Conservation (phyloP, 2,329 filamentous ascomycete species). For the Talaromyces sp. region DNA sequence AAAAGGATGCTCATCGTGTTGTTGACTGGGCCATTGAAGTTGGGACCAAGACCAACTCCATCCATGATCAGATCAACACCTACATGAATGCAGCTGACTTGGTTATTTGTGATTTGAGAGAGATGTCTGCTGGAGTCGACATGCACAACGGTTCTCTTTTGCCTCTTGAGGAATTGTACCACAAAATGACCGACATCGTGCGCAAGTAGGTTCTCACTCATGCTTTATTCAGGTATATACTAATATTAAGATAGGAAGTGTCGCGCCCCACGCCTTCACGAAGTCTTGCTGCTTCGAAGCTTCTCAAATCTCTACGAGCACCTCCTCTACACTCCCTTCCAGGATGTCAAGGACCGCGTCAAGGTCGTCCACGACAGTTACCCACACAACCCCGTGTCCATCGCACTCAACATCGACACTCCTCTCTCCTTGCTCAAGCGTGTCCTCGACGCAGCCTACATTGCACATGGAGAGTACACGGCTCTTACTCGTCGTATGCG, state of each 20-base stretch:
- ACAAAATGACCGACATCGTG: conserved; percentile 9
- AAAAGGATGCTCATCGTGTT: conserved; percentile 11
- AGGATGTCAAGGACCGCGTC: neutral
- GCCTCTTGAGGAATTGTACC: conserved; percentile 1
- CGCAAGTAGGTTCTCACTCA: neutral
- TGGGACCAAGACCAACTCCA: neutral
- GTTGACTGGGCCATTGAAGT: conserved; percentile 10
- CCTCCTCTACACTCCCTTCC: conserved; percentile 7
- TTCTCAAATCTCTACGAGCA: neutral
- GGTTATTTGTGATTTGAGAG: neutral
- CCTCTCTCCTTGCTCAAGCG: conserved; percentile 11
- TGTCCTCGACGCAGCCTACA: neutral
- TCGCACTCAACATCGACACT: conserved; percentile 6
- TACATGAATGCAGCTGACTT: neutral
- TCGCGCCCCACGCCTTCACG: conserved; percentile 1
- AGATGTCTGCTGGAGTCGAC: conserved; percentile 1
- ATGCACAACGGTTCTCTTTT: neutral
- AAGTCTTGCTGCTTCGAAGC: neutral
- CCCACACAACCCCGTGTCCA: neutral
- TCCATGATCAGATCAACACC: neutral
- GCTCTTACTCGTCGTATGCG: neutral
- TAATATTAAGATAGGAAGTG: neutral
- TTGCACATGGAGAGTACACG: neutral
- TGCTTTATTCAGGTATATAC: neutral
- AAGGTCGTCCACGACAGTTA: neutral